These are phyloP conservation scores for Clonostachys rhizophaga DNA, from an alignment of 2,329 filamentous ascomycete species.

Conservation along the genomic window DNA sequence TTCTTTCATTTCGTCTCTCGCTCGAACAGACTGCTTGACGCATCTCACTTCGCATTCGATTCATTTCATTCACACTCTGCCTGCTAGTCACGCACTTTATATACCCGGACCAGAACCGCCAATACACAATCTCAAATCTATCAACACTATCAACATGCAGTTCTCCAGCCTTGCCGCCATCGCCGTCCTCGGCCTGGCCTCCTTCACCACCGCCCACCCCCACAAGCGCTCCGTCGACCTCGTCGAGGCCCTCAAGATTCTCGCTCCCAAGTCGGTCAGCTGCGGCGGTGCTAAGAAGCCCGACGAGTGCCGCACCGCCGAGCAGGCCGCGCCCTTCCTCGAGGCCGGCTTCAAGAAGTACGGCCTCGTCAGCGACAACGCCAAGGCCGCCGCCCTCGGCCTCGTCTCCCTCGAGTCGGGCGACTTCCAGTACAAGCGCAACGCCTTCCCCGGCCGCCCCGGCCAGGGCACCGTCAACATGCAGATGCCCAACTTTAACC, in stretches of 20 bases:
- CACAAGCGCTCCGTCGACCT: conserved; percentile 11
- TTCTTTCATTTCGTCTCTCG: no score
- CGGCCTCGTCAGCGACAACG: conserved; percentile 43
- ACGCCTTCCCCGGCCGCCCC: conserved; percentile 48
- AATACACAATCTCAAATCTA: no score
- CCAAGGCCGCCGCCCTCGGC: conserved; percentile 66
- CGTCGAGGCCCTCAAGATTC: conserved; percentile 36
- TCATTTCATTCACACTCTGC: no score
- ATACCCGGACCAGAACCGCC: no score
- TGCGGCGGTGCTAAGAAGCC: conserved; percentile 38
- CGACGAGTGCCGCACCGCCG: conserved; percentile 63
- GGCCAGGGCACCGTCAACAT: conserved; percentile 68
- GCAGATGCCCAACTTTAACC: conserved; percentile 39
- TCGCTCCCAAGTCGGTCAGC: conserved; percentile 50
- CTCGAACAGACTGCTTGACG: no score
- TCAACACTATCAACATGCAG: background rate
- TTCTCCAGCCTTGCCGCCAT: background rate
- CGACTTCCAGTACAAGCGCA: conserved; percentile 68
- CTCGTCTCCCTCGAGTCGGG: conserved; percentile 69
- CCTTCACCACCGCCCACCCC: background rate
- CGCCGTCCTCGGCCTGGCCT: conserved; percentile 4
- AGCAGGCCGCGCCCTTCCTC: conserved; percentile 54
- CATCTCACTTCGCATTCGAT: no score
- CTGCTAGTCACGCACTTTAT: no score
- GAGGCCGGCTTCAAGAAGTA: conserved; percentile 52